Evolutionary conservation across 805 yeast genomes (phyloP), one percentile per base, ranked within the genome.

Genomic region (Hyphopichia homilentoma): DNA sequence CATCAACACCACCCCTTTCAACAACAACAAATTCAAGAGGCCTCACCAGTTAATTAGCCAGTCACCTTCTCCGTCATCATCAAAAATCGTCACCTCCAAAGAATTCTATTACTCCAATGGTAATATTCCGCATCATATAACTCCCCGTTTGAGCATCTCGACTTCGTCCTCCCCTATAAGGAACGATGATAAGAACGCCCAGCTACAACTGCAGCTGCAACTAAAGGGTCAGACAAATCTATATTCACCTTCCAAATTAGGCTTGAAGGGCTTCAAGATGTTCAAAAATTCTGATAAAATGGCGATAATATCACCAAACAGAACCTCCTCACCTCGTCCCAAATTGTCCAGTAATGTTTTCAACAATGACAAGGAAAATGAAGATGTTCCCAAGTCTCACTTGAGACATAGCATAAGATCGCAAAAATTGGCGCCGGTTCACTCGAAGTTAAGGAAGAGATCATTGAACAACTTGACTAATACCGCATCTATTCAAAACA

Each of bases 31-130:
- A 39, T 66, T 63, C 46, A 66, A 66, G 38, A 48, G 73, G 21
- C 73, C 73, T 2, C 72, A 65, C 41, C 57, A 59, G 34, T 48
- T 66, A 30, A 61, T 66, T 15, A 63, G 70, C 37, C 70, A 66
- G 39, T 55, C 65, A 12, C 73, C 73, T 4, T 63, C 70, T 9
- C 70, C 69, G 4, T 48, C 59, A 16, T 41, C 54, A 16, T 28
- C 30, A 9, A 24, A 27, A 22, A 15, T 25, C n/a, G 20, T 14
- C 9, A 26, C 20, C 19, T 14, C n/a, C 7, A 26, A 26, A 14
- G 26, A 24, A 8, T 24, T 7, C 26, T 24, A 8, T 15, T 24
- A 24, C 14, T n/a, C 11, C 14, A 24, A 24, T 24, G 26, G 26
- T 7, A 20, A 20, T 20, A 11, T 7, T 11, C 9, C n/a, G n/a